Evolutionary conservation across 805 yeast genomes (phyloP).

Genomic region (Yarrowia deformans): DNA sequence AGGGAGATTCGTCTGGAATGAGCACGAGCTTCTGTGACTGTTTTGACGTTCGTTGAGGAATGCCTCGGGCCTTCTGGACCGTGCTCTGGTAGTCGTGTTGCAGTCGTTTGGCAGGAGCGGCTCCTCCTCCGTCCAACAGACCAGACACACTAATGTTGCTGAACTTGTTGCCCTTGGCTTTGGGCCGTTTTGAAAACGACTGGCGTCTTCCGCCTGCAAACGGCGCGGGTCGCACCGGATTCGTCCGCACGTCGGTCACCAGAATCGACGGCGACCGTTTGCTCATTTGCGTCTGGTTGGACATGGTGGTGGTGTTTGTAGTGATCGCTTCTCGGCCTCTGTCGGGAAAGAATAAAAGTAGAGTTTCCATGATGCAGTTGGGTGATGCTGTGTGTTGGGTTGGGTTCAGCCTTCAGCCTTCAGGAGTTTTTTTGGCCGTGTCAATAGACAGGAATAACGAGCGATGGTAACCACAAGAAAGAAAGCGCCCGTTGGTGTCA

Average conservation of each 20-base stretch:
- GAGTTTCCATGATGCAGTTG: slow-evolving; percentile 51
- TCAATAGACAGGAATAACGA: too few relatives aligned
- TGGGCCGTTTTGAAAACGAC: slow-evolving; percentile 30
- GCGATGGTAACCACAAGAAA: too few relatives aligned
- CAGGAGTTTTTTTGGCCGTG: too few relatives aligned
- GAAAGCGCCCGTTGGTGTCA: too few relatives aligned
- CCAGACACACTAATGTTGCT: slow-evolving; percentile 83
- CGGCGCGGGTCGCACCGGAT: slow-evolving; percentile 53
- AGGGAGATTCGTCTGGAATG: slow-evolving; percentile 60
- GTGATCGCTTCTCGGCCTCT: not conserved
- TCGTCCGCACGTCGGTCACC: slow-evolving; percentile 83
- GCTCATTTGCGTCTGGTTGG: slow-evolving; percentile 60
- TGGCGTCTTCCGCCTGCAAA: slow-evolving; percentile 45
- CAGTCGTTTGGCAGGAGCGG: slow-evolving; percentile 25
- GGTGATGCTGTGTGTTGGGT: too few relatives aligned
- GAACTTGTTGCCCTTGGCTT: slow-evolving; percentile 54
- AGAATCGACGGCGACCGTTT: slow-evolving; percentile 91
- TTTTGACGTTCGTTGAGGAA: slow-evolving; percentile 72
- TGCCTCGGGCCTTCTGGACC: slow-evolving; percentile 32
- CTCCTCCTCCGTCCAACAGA: slow-evolving; percentile 53
- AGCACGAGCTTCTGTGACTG: slow-evolving; percentile 84
- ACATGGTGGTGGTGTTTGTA: slow-evolving; percentile 16
- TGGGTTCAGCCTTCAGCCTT: too few relatives aligned
- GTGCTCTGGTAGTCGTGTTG: slow-evolving; percentile 37
- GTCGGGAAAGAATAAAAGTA: slow-evolving; percentile 19